A percentile compares a stretch with the other conserved stretches of the same genome.
Conservation (phyloP, 495 filamentous ascomycete genomes). For the Aspergillus sparsus region DNA sequence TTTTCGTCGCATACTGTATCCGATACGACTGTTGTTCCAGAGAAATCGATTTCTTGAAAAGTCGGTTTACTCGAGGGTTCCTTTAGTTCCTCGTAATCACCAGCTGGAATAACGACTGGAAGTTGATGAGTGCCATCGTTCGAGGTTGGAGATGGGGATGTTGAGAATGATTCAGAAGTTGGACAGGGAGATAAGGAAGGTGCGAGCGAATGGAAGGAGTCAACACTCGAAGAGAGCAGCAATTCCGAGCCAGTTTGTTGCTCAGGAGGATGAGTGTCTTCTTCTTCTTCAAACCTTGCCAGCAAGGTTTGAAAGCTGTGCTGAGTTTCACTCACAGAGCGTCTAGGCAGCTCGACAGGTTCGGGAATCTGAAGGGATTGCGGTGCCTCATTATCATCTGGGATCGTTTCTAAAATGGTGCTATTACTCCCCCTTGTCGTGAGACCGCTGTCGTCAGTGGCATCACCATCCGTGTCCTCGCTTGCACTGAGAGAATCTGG, state of each 20-base stretch:
- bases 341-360: conserved; percentile 20
- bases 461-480: conserved; percentile 42
- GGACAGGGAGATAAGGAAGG: conserved; percentile 19
- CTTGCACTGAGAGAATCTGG: conserved; percentile 35
- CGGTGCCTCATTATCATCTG: conserved; percentile 28
- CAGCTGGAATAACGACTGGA: not conserved
- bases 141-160: conserved; percentile 30
- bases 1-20: conserved; percentile 14
- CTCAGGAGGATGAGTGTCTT: conserved; percentile 30
- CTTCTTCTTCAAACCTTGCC: conserved; percentile 47
- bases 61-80: conserved; percentile 1
- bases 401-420: conserved; percentile 30
- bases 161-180: conserved; percentile 21
- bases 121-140: conserved; percentile 31
- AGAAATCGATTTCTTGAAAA: conserved; percentile 10
- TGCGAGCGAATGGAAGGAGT: conserved; percentile 63
- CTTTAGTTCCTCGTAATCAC: conserved; percentile 1
- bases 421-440: conserved; percentile 33
- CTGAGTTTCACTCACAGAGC: conserved; percentile 41
- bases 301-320: conserved; percentile 48
- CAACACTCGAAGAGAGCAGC: conserved; percentile 56
- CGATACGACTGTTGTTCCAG: not conserved
- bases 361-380: conserved; percentile 26
- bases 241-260: conserved; percentile 35
- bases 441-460: conserved; percentile 41